Conservation (phyloP, 2,329 filamentous ascomycete species). For the Mollisiaceae sp. region DNA sequence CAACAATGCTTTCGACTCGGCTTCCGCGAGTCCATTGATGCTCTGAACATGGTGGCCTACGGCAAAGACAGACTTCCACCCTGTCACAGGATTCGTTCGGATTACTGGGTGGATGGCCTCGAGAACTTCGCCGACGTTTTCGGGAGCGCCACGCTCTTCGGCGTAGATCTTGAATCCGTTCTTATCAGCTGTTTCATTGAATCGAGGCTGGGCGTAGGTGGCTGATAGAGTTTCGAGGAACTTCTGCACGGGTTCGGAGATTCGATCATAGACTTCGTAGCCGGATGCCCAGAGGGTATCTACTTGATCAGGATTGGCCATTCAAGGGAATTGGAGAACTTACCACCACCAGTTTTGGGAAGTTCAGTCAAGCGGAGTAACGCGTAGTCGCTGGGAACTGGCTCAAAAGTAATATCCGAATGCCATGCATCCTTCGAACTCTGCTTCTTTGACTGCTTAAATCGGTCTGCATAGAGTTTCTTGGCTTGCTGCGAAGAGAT, state of each 20-base stretch:
- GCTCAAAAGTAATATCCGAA: constrained; percentile 70
- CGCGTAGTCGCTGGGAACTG: constrained; percentile 66
- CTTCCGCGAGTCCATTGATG: constrained; percentile 55
- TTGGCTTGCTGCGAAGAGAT: constrained; percentile 63
- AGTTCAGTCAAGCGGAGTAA: constrained; percentile 43
- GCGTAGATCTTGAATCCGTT: constrained; percentile 54
- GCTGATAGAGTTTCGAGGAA: constrained; percentile 65
- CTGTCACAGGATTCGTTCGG: constrained; percentile 62
- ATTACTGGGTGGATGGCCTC: constrained; percentile 59
- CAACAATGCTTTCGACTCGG: constrained; percentile 55
- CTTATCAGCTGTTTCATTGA: constrained; percentile 52
- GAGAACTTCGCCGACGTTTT: constrained; percentile 55
- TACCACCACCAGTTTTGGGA: constrained; percentile 42
- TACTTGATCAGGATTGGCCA: constrained; percentile 35
- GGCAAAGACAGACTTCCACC: constrained; percentile 61
- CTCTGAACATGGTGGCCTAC: constrained; percentile 55
- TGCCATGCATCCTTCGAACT: constrained; percentile 58
- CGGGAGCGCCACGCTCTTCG: constrained; percentile 51
- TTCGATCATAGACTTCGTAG: constrained; percentile 69
- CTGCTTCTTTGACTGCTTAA: constrained; percentile 51
- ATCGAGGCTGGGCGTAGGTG: constrained; percentile 57
- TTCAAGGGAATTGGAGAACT: constrained; percentile 8
- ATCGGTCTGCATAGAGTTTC: constrained; percentile 53
- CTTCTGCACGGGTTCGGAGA: constrained; percentile 59
- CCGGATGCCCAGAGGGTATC: constrained; percentile 71